These are phyloP conservation scores for Moricandia arvensis DNA, from an alignment of 345 rosid species.

Conservation along the genomic window DNA sequence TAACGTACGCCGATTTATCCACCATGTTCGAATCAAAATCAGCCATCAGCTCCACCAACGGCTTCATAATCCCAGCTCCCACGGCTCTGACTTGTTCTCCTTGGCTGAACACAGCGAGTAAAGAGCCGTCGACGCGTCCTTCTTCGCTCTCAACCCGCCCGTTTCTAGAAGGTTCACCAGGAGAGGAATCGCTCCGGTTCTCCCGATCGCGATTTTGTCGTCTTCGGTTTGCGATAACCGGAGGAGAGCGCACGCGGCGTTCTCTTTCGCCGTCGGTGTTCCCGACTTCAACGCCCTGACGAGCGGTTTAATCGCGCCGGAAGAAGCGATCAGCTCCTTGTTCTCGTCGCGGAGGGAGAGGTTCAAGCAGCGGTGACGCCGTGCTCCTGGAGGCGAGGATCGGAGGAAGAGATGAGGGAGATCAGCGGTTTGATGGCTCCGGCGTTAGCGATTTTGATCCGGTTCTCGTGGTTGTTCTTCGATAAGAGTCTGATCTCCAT, in stretches of 20 bases:
- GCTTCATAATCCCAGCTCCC: conserved; percentile 75
- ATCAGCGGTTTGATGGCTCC: conserved; percentile 83
- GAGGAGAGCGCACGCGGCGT: conserved; percentile 91
- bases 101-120: conserved; percentile 72
- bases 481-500: conserved; percentile 77
- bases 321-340: conserved; percentile 65
- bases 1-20: conserved; percentile 78
- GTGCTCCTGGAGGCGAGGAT: conserved; percentile 76
- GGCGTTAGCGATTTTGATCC: conserved; percentile 72
- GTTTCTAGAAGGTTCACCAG: conserved; percentile 61
- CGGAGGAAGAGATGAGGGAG: conserved; percentile 60
- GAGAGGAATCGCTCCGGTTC: conserved; percentile 84
- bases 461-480: conserved; percentile 79
- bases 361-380: conserved; percentile 84
- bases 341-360: conserved; percentile 94
- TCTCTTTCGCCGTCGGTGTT: conserved; percentile 75
- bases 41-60: conserved; percentile 87
- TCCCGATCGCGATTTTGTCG: conserved; percentile 75
- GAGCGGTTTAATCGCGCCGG: conserved; percentile 88
- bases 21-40: conserved; percentile 94
- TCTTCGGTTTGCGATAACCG: conserved; percentile 85
- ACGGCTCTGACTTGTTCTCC: conserved; percentile 83
- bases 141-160: conserved; percentile 76
- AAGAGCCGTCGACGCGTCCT: conserved; percentile 88
- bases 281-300: conserved; percentile 69